A percentile compares a stretch with the other conserved stretches of the same genome.
These are phyloP conservation scores for Selaginella moellendorffii DNA, from an alignment of 75 land plant genomes.

Conservation along the genomic window DNA sequence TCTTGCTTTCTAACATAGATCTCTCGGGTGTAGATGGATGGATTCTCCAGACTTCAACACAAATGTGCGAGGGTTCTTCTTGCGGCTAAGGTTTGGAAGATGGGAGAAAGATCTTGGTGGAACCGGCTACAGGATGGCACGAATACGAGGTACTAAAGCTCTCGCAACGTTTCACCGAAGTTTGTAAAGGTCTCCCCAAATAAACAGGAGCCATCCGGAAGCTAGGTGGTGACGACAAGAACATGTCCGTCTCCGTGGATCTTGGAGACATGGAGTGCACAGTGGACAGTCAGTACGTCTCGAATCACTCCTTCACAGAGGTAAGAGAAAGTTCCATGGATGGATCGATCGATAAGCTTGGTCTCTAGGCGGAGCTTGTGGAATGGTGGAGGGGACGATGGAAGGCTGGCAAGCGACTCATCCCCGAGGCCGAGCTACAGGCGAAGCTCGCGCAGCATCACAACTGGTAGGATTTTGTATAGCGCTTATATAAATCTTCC, in stretches of 20 bases:
- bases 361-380: background rate
- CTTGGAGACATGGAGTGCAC: slow-evolving; percentile 31
- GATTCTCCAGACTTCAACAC: slow-evolving; percentile 15
- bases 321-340: slow-evolving; percentile 13
- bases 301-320: slow-evolving; percentile 51
- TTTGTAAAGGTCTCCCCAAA: background rate
- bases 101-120: slow-evolving; percentile 33
- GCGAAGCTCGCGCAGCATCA: background rate
- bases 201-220: slow-evolving; percentile 4
- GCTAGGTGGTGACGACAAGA: background rate
- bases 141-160: slow-evolving; percentile 32
- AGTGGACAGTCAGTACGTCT: slow-evolving; percentile 37
- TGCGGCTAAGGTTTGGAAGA: slow-evolving; percentile 44
- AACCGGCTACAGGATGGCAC: slow-evolving; percentile 49
- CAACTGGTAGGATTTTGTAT: too few species aligned
- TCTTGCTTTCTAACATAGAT: background rate
- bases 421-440: background rate
- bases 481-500: too few species aligned
- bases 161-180: background rate
- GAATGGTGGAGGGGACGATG: slow-evolving; percentile 2
- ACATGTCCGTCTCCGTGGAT: slow-evolving; percentile 20
- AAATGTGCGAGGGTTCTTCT: slow-evolving; percentile 35
- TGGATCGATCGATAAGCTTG: background rate
- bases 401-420: background rate
- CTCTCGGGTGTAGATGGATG: slow-evolving; percentile 23